phyloP scores from a whole-genome alignment of 805 yeast genomes.

The Lipomyces sp. region DNA sequence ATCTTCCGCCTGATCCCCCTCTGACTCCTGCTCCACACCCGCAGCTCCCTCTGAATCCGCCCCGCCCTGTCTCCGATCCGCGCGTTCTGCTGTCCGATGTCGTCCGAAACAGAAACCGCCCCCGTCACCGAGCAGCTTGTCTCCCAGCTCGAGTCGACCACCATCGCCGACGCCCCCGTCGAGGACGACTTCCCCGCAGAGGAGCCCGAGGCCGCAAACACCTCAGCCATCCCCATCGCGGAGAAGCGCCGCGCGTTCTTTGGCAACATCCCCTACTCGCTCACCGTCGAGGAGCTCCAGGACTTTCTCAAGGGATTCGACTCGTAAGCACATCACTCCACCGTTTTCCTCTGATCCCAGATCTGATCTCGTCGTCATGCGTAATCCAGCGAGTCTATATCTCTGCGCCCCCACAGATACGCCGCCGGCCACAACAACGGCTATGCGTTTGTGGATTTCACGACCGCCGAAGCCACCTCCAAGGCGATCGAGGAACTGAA shows the following conservation, averaged over 20 bases:
- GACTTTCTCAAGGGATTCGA: too few relatives aligned
- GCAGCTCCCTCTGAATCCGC: not conserved
- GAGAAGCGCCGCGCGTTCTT: slow-evolving; percentile 46
- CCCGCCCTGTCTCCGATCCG: not conserved
- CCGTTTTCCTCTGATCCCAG: too few relatives aligned
- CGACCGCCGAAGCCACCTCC: slow-evolving; percentile 43
- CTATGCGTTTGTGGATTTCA: slow-evolving; percentile 52
- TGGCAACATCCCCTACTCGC: slow-evolving; percentile 50
- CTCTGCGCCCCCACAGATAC: slow-evolving; percentile 11
- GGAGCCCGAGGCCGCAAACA: not conserved
- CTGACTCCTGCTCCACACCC: not conserved
- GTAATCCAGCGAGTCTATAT: slow-evolving; percentile 14
- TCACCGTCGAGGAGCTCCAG: slow-evolving; percentile 52
- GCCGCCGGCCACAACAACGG: slow-evolving; percentile 43
- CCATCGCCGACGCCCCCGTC: slow-evolving; percentile 12
- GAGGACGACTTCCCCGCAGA: slow-evolving; percentile 5
- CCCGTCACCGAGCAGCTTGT: slow-evolving; percentile 6
- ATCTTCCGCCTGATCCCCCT: not conserved
- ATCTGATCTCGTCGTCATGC: too few relatives aligned
- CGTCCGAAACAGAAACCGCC: slow-evolving; percentile 7
- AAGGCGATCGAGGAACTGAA: slow-evolving; percentile 45
- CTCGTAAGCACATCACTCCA: too few relatives aligned
- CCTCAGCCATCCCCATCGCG: not conserved
- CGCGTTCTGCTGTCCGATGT: not conserved
- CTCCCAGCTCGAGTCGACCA: slow-evolving; percentile 13